Evolutionary conservation across 176 grass and related monocot species (phyloP).

Genomic region (Ensete glaucum): DNA sequence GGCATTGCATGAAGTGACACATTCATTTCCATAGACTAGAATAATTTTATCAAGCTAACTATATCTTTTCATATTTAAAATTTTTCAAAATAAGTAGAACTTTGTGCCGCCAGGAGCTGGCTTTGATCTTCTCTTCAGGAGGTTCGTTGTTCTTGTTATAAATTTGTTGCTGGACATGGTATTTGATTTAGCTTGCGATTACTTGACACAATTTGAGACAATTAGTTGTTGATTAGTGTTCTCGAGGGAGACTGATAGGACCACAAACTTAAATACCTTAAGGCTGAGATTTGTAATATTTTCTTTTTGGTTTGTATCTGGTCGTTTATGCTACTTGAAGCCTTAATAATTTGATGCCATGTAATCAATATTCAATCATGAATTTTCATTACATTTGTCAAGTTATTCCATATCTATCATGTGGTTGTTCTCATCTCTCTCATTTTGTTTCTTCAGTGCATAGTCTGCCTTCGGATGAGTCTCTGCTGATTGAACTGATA

Average conservation of each 20-base stretch:
- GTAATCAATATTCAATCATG: no score
- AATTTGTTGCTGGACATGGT: no score
- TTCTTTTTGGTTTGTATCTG: background rate
- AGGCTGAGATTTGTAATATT: background rate
- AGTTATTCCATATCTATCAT: no score
- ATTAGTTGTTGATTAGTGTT: background rate
- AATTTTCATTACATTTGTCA: no score
- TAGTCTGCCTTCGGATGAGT: background rate
- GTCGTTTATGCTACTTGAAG: background rate
- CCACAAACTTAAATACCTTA: background rate
- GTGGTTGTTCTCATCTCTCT: no score
- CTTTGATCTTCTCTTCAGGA: background rate
- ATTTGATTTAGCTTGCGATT: background rate
- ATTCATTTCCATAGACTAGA: no score
- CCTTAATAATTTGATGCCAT: background rate
- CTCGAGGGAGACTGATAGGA: background rate
- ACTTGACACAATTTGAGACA: background rate
- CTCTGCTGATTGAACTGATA: constrained; percentile 11
- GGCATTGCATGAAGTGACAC: no score
- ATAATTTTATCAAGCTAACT: no score
- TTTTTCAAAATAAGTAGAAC: background rate
- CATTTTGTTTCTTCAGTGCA: no score
- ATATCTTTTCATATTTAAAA: background rate
- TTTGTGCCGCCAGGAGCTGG: background rate
- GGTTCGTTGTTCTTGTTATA: background rate